phyloP scores from a whole-genome alignment of 768 basidiomycete genomes.

The Panaeolus papilionaceus region DNA sequence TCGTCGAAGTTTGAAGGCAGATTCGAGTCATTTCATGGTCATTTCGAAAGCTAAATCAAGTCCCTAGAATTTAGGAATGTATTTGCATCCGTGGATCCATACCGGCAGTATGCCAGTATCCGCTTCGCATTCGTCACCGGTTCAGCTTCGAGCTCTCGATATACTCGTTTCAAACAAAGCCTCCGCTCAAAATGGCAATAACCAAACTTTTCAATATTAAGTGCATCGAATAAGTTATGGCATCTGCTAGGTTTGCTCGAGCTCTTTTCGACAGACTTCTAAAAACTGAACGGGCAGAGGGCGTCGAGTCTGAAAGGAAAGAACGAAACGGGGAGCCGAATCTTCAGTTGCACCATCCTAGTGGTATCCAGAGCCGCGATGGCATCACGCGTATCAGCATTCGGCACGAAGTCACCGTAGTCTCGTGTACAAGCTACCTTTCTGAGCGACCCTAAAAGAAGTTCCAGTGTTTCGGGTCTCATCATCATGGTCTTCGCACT shows the following conservation, averaged over 20 bases:
- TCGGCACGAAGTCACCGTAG: background rate
- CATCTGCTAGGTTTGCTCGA: background rate
- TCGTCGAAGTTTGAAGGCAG: background rate
- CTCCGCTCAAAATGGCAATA: background rate
- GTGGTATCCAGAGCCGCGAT: background rate
- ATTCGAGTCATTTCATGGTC: background rate
- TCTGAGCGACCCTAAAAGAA: constrained; percentile 2
- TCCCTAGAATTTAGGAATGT: constrained; percentile 6
- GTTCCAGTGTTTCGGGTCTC: constrained; percentile 6
- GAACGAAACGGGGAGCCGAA: background rate
- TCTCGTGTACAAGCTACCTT: constrained; percentile 1
- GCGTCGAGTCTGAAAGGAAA: background rate
- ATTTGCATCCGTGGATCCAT: background rate
- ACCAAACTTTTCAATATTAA: constrained; percentile 1
- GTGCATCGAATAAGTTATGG: background rate
- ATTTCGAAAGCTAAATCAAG: constrained; percentile 7
- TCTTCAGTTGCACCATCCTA: background rate
- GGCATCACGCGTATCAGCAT: constrained; percentile 1
- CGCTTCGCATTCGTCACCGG: background rate
- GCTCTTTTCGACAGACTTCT: constrained; percentile 1
- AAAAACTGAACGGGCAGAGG: background rate
- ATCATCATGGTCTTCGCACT: background rate
- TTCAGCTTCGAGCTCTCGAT: background rate
- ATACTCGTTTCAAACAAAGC: constrained; percentile 4
- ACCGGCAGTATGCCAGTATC: background rate